These are phyloP conservation scores for Lactarius evosmus DNA, from an alignment of 768 basidiomycete genomes.

Conservation along the genomic window DNA sequence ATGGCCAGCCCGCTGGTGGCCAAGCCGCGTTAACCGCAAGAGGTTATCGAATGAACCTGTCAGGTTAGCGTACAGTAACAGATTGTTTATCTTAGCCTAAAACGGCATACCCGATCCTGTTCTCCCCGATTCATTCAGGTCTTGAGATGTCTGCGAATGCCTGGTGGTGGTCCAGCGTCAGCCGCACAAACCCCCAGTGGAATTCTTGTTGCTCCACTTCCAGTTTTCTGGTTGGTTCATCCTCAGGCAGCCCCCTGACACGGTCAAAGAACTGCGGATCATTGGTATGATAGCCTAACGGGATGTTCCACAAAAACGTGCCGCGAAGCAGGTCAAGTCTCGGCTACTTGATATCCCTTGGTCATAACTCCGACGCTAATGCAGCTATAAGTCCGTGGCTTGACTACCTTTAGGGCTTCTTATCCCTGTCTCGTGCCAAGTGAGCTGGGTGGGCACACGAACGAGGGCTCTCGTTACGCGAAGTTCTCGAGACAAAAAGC, in stretches of 20 bases:
- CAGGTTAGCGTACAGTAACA: not conserved
- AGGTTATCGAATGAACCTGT: not conserved
- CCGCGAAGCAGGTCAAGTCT: constrained; percentile 1
- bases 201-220: constrained; percentile 1
- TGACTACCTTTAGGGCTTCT: not conserved
- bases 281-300: constrained; percentile 3
- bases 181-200: constrained; percentile 8
- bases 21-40: constrained; percentile 2
- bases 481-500: not conserved
- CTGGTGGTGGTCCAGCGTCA: not conserved
- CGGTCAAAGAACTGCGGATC: constrained; percentile 7
- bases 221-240: constrained; percentile 2
- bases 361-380: constrained; percentile 10
- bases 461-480: constrained; percentile 7
- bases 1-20: not conserved
- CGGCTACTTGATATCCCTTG: constrained; percentile 4
- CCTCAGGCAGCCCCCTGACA: not conserved
- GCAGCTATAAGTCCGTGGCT: not conserved
- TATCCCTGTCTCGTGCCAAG: not conserved
- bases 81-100: constrained; percentile 9
- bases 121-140: not conserved
- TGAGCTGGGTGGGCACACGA: not conserved
- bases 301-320: not conserved
- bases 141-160: not conserved
- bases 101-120: constrained; percentile 4